These are phyloP conservation scores for Rhododendron vialii DNA, from an alignment of 148 eudicot species.

Conservation along the genomic window DNA sequence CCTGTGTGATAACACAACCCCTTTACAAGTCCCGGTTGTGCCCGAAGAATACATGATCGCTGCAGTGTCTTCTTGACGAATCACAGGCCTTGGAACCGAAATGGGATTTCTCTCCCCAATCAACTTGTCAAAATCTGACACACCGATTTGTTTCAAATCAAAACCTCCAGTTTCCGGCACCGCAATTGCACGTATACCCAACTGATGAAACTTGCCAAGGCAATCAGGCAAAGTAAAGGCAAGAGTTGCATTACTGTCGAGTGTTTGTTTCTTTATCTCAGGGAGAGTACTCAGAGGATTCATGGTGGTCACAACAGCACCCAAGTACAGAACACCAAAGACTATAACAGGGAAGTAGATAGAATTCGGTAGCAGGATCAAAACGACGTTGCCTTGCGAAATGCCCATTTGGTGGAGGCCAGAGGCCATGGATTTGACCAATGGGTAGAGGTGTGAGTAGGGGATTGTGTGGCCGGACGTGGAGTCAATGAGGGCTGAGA, in stretches of 20 bases:
- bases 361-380: constrained; percentile 72
- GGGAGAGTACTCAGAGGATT: constrained; percentile 60
- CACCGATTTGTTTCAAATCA: background rate
- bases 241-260: constrained; percentile 29
- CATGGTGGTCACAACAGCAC: constrained; percentile 70
- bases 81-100: constrained; percentile 27
- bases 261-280: constrained; percentile 65
- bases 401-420: constrained; percentile 60
- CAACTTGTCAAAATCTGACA: constrained; percentile 33
- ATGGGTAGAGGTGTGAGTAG: constrained; percentile 39
- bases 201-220: constrained; percentile 23
- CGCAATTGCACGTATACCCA: constrained; percentile 38
- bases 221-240: constrained; percentile 37
- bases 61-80: constrained; percentile 66
- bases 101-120: constrained; percentile 29
- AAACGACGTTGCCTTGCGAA: constrained; percentile 68
- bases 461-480: constrained; percentile 56
- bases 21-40: constrained; percentile 74
- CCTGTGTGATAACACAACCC: constrained; percentile 66
- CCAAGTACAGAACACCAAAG: constrained; percentile 57
- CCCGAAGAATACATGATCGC: constrained; percentile 86
- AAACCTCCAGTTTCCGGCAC: constrained; percentile 39
- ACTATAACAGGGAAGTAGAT: constrained; percentile 57
- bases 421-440: constrained; percentile 61
- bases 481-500: constrained; percentile 56